Evolutionary conservation across 2,329 filamentous ascomycete species (phyloP).

Genomic region (Chalaropsis ovoidea): DNA sequence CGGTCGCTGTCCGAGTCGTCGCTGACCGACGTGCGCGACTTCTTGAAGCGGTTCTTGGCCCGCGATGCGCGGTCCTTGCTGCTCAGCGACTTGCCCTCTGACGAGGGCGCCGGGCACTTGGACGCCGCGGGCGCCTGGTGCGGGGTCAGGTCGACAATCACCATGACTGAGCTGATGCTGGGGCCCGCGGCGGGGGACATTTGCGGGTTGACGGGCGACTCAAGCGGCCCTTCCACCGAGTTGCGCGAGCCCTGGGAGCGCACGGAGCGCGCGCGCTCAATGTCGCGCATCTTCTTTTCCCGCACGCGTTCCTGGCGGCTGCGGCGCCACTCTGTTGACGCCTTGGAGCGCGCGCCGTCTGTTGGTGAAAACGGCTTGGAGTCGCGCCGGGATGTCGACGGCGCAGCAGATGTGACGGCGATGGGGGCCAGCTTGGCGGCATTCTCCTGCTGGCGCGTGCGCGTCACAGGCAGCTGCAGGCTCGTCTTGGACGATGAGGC

Average conservation of each 20-base stretch:
- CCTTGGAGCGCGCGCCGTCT: not conserved
- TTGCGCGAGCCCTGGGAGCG: constrained; percentile 26
- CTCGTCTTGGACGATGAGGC: constrained; percentile 9
- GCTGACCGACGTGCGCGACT: not conserved
- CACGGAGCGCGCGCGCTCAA: constrained; percentile 32
- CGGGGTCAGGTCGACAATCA: constrained; percentile 34
- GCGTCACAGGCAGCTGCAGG: not conserved
- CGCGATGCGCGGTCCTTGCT: not conserved
- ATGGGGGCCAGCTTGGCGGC: constrained; percentile 22
- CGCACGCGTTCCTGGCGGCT: constrained; percentile 32
- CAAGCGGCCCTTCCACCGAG: not conserved
- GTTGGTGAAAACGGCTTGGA: constrained; percentile 15
- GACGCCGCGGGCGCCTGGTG: constrained; percentile 25
- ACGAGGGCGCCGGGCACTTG: not conserved
- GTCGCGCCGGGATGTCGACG: constrained; percentile 10
- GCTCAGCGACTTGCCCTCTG: not conserved
- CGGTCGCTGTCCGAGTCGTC: constrained; percentile 6
- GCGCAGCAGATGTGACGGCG: not conserved
- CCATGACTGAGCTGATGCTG: constrained; percentile 35
- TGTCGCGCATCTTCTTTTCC: constrained; percentile 36
- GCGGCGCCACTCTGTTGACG: constrained; percentile 22
- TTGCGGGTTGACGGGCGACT: constrained; percentile 8
- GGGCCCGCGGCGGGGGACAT: constrained; percentile 15
- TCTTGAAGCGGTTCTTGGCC: not conserved
- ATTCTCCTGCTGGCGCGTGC: constrained; percentile 22